phyloP scores from a whole-genome alignment of 768 basidiomycete genomes.

The Paxillus involutus region DNA sequence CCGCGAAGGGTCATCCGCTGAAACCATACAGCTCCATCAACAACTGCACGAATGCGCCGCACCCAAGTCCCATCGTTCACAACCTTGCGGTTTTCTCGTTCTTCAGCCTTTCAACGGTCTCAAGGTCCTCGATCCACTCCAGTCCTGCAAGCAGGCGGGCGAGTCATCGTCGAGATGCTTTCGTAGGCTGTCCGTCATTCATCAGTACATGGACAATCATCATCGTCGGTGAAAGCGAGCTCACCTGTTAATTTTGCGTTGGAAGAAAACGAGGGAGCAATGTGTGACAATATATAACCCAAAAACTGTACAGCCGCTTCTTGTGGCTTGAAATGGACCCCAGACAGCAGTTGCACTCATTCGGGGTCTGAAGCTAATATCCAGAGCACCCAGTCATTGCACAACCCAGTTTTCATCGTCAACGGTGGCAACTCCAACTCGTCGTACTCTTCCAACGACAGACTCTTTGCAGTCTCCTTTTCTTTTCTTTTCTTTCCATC shows the following conservation, averaged over 20 bases:
- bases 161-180: conserved; percentile 90
- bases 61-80: conserved; percentile 83
- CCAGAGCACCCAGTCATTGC: too few relatives aligned
- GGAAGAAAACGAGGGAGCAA: conserved; percentile 3
- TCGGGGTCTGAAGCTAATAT: conserved; percentile 12
- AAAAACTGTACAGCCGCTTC: conserved; percentile 36
- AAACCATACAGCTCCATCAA: conserved; percentile 33
- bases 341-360: conserved; percentile 23
- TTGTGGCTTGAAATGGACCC: conserved; percentile 48
- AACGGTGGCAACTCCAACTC: conserved; percentile 5
- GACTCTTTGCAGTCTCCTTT: background rate
- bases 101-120: conserved; percentile 89
- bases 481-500: background rate
- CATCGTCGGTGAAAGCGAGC: conserved; percentile 18
- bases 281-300: conserved; percentile 23
- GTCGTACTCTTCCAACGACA: background rate
- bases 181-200: conserved; percentile 49
- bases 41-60: conserved; percentile 54
- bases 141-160: conserved; percentile 64
- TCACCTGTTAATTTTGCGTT: conserved; percentile 70
- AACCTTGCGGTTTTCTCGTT: conserved; percentile 37
- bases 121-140: conserved; percentile 80
- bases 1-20: conserved; percentile 62
- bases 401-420: background rate
- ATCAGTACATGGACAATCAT: conserved; percentile 12